These are phyloP conservation scores for Primulina eburnea DNA, from an alignment of 257 asterid species.

Conservation along the genomic window DNA sequence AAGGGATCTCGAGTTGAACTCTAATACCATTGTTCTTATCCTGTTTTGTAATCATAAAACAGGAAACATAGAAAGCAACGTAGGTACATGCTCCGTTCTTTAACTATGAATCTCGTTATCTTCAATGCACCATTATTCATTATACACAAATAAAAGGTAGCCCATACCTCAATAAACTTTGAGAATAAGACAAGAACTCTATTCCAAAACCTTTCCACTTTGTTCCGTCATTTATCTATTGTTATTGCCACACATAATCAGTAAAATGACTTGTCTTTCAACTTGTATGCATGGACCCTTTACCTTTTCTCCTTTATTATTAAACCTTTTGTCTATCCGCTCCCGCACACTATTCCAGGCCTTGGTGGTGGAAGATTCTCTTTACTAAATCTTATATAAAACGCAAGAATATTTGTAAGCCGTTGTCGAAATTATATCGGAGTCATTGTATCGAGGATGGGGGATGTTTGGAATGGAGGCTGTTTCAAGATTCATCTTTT, in stretches of 20 bases:
- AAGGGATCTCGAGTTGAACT: neutral
- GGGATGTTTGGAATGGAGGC: conserved; percentile 53
- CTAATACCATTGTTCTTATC: neutral
- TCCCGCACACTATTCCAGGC: conserved; percentile 32
- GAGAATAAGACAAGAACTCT: conserved; percentile 31
- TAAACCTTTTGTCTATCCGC: conserved; percentile 8
- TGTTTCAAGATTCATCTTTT: conserved; percentile 45
- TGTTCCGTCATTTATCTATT: conserved; percentile 11
- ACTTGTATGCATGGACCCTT: conserved; percentile 10
- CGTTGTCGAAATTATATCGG: neutral
- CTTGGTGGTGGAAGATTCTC: conserved; percentile 7
- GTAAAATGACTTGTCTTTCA: conserved; percentile 31
- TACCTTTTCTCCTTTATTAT: neutral
- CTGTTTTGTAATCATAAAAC: too few relatives aligned
- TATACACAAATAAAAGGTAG: neutral
- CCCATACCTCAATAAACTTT: neutral
- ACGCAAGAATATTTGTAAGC: neutral
- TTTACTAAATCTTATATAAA: too few relatives aligned
- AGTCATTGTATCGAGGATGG: neutral
- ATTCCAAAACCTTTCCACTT: conserved; percentile 37
- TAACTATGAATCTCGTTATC: conserved; percentile 20
- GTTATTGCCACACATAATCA: neutral
- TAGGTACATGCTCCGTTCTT: conserved; percentile 13
- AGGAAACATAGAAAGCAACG: conserved; percentile 3
- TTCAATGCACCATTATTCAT: conserved; percentile 21